A percentile compares a stretch with the other conserved stretches of the same genome.
These are phyloP conservation scores for Mycosarcoma mackinlayi DNA, from an alignment of 1,284 basidiomycete species.

Conservation along the genomic window DNA sequence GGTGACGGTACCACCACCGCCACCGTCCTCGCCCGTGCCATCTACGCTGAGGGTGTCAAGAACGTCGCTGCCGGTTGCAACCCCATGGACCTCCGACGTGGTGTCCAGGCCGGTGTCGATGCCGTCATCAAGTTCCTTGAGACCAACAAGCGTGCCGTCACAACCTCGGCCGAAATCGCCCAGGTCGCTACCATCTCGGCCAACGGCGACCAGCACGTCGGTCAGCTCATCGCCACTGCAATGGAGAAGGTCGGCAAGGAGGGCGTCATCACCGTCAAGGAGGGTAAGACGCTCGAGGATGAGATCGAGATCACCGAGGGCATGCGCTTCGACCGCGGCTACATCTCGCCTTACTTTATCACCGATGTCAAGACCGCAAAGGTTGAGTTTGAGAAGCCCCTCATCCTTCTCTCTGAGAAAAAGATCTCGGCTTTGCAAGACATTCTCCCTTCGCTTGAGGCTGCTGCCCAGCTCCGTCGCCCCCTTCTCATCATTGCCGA, in stretches of 20 bases:
- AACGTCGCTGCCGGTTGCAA: slow-evolving; percentile 99
- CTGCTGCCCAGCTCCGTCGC: slow-evolving; percentile 87
- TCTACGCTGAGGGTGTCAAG: slow-evolving; percentile 98
- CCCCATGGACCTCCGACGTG: slow-evolving; percentile 98
- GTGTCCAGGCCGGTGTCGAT: slow-evolving; percentile 94
- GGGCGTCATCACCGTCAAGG: slow-evolving; percentile 99
- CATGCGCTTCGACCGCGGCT: slow-evolving; percentile 99
- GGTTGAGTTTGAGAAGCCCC: slow-evolving; percentile 96
- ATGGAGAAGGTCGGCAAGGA: slow-evolving; percentile 99
- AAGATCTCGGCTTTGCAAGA: slow-evolving; percentile 96
- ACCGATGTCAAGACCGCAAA: slow-evolving; percentile 98
- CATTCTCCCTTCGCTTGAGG: slow-evolving; percentile 92
- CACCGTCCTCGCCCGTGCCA: slow-evolving; percentile 94
- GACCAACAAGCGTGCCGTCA: slow-evolving; percentile 90
- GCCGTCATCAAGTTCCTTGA: slow-evolving; percentile 92
- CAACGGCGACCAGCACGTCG: slow-evolving; percentile 94
- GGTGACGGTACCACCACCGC: slow-evolving; percentile 99
- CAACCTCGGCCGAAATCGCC: slow-evolving; percentile 96
- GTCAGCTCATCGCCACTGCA: slow-evolving; percentile 95
- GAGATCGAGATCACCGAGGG: slow-evolving; percentile 99
- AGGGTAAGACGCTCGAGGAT: slow-evolving; percentile 96
- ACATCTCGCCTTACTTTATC: slow-evolving; percentile 98
- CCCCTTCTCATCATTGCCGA: slow-evolving; percentile 96
- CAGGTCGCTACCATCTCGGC: slow-evolving; percentile 98
- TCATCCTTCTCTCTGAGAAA: slow-evolving; percentile 94